Evolutionary conservation across 768 basidiomycete species (phyloP), one percentile per base, ranked within the genome.

Genomic region (Phanerodontia chrysosporium): DNA sequence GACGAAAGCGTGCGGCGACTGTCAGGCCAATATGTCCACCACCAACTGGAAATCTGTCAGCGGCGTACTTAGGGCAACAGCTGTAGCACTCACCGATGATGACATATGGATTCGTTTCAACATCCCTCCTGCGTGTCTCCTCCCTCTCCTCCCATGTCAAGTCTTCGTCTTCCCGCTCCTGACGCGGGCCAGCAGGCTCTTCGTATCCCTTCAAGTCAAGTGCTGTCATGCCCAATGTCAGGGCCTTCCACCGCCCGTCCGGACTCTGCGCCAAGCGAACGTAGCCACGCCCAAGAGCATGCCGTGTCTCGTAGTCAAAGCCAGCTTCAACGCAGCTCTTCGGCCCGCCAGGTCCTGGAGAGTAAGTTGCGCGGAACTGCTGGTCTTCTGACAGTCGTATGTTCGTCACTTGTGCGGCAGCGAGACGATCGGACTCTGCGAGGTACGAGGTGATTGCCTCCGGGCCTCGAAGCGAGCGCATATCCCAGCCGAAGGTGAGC

Each of bases 401-500:
- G 36, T 68, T 59, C 1, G 55, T 27, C 9, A 66, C 58, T 16
- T 45, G 14, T 13, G 49, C 49, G 1, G 25, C 51, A 2, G 51
- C 51, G 7, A 51, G 51, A 14, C 51, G 51, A 13, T 51, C 9
- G 32, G 51, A 32, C 30, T 51, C 51, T n/a, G 51, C n/a, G 32
- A 51, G 51, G 54, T 76, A 77, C 0, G 64, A 45, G 1, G 65
- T 46, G 18, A 80, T 76, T 49, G 73, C 72, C 1, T 69, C 67
- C 18, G 45, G 67, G 2, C 75, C 76, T 28, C 66, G 61, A 7
- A 79, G 68, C 2, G 77, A 63, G 25, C 77, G 74, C 32, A 69
- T 70, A 61, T 76, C 70, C 79, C 79, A 80, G 1, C 71, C 73
- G 64, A 81, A 76, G 16, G 72, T 67, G 49, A 80, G 72, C 24